Percentiles rank a stretch among this genome's conserved stretches.
These are phyloP conservation scores for Leishmania martiniquensis DNA, from an alignment of 208 protist species.

Conservation along the genomic window DNA sequence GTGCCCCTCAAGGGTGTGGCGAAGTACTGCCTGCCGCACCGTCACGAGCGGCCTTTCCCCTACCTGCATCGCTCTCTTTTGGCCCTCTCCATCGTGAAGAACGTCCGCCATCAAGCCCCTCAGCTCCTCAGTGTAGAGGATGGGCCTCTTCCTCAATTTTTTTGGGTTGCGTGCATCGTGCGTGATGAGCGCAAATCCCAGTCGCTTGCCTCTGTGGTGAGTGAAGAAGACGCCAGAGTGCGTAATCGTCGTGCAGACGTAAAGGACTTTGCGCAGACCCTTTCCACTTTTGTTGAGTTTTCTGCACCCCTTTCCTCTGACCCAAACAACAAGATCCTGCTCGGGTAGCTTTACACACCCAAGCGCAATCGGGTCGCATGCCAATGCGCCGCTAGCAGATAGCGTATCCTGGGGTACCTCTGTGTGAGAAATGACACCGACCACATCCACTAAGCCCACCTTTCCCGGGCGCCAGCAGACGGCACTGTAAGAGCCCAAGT, in stretches of 20 bases:
- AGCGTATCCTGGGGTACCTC: neutral
- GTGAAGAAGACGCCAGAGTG: slow-evolving; percentile 28
- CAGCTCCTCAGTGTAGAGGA: slow-evolving; percentile 10
- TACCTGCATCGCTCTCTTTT: neutral
- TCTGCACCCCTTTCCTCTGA: slow-evolving; percentile 15
- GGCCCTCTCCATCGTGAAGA: neutral
- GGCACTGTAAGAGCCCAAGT: slow-evolving; percentile 18
- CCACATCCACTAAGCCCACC: slow-evolving; percentile 12
- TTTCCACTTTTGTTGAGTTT: slow-evolving; percentile 17
- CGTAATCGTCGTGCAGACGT: slow-evolving; percentile 19
- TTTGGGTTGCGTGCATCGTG: neutral
- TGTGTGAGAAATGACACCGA: neutral
- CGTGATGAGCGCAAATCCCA: slow-evolving; percentile 26
- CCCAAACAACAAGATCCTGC: slow-evolving; percentile 22
- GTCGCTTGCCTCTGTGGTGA: slow-evolving; percentile 2
- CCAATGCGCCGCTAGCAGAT: neutral
- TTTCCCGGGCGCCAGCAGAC: slow-evolving; percentile 30
- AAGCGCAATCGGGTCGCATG: slow-evolving; percentile 1
- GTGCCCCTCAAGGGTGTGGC: slow-evolving; percentile 33
- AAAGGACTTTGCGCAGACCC: slow-evolving; percentile 12
- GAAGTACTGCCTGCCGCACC: slow-evolving; percentile 38
- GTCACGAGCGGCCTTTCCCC: slow-evolving; percentile 8
- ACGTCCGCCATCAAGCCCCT: slow-evolving; percentile 9
- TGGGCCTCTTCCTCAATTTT: neutral
- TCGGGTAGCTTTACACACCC: slow-evolving; percentile 28